A percentile compares a stretch with the other conserved stretches of the same genome.
Evolutionary conservation across 139 green algal species (phyloP).

Genomic region (Tetraselmis striata): DNA sequence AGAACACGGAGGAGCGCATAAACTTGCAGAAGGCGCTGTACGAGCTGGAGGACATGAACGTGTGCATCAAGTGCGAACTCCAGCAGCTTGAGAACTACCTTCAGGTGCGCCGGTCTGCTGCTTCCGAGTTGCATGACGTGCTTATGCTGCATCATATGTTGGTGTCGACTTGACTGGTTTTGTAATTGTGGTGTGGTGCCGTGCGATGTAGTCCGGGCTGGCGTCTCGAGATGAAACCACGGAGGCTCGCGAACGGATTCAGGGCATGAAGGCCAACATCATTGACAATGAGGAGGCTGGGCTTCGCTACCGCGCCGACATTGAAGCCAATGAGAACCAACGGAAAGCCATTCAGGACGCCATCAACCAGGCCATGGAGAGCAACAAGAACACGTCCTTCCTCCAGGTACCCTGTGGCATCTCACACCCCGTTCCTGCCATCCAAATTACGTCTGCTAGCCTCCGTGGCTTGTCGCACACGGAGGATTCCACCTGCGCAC

Average conservation of each 20-base stretch:
- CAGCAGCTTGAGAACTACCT: slow-evolving; percentile 23
- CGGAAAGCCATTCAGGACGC: slow-evolving; percentile 43
- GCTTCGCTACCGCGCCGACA: slow-evolving; percentile 29
- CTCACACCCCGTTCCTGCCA: no score
- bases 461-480: no score
- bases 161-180: not conserved
- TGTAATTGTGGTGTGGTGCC: not conserved
- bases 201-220: not conserved
- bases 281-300: slow-evolving; percentile 27
- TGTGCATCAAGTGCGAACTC: slow-evolving; percentile 52
- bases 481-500: no score
- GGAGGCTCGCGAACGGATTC: slow-evolving; percentile 19
- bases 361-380: slow-evolving; percentile 47
- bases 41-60: slow-evolving; percentile 70
- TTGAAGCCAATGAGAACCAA: slow-evolving; percentile 48
- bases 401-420: slow-evolving; percentile 35
- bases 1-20: slow-evolving; percentile 75
- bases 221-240: not conserved
- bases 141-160: not conserved
- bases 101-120: slow-evolving; percentile 1
- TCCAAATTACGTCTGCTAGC: no score
- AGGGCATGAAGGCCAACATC: slow-evolving; percentile 24
- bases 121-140: slow-evolving; percentile 7
- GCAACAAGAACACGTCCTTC: slow-evolving; percentile 44
- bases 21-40: slow-evolving; percentile 69